A percentile compares a stretch with the other conserved stretches of the same genome.
Conservation (phyloP, 306 rosid genomes). For the Ceratonia siliqua region DNA sequence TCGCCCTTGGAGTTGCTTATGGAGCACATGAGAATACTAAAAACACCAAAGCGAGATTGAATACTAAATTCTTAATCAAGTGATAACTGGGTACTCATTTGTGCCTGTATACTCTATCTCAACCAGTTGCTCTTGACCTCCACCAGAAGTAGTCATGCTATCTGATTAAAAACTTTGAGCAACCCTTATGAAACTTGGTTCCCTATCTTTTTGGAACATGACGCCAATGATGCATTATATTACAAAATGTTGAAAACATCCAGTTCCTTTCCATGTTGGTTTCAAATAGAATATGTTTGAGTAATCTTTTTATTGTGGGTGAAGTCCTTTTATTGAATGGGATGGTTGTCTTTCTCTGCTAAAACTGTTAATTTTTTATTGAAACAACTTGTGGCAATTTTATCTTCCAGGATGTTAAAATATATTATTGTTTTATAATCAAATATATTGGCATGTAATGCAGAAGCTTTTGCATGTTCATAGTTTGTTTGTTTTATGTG, state of each 20-base stretch:
- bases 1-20: neutral
- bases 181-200: neutral
- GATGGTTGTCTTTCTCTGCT: neutral
- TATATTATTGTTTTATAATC: neutral
- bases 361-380: neutral
- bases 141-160: neutral
- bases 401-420: neutral
- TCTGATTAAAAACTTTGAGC: neutral
- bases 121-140: neutral
- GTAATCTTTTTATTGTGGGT: neutral
- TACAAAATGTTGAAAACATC: neutral
- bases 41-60: neutral
- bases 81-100: neutral
- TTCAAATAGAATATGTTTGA: neutral
- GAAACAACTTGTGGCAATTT: neutral
- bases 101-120: neutral
- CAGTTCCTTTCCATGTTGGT: neutral
- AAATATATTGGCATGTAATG: neutral
- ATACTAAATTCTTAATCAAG: neutral
- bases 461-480: neutral
- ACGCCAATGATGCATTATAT: neutral
- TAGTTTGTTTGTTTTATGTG: neutral
- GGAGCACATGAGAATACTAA: neutral
- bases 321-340: neutral
- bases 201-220: neutral